phyloP scores from a whole-genome alignment of 78 protist species.

The Tieghemostelium lacteum region DNA sequence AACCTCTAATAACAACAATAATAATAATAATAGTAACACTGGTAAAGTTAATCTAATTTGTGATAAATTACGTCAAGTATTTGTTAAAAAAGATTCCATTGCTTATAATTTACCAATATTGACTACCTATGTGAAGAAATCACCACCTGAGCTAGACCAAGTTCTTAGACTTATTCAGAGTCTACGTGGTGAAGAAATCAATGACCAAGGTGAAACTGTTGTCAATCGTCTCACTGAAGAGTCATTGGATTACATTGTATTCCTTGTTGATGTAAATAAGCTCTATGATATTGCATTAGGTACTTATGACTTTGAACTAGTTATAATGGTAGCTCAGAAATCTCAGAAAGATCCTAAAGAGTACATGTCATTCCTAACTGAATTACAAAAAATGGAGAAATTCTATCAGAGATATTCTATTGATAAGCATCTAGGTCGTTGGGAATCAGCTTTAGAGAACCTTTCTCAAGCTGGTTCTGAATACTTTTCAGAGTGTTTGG shows the following conservation, averaged over 20 bases:
- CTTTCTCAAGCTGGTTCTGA: conserved; percentile 70
- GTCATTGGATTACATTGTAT: conserved; percentile 74
- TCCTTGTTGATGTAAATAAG: conserved; percentile 86
- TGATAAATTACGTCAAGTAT: conserved; percentile 28
- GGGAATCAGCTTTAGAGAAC: conserved; percentile 69
- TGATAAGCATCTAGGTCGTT: conserved; percentile 78
- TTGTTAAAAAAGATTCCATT: conserved; percentile 14
- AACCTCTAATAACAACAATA: background rate
- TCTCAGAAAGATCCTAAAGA: conserved; percentile 92
- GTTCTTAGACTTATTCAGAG: conserved; percentile 55
- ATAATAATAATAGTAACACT: background rate
- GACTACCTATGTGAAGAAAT: conserved; percentile 77
- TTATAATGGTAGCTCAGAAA: conserved; percentile 87
- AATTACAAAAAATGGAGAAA: conserved; percentile 58
- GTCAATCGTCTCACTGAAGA: conserved; percentile 77
- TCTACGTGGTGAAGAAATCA: conserved; percentile 63
- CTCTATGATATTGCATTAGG: conserved; percentile 89
- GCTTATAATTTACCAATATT: conserved; percentile 45
- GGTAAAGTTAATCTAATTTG: conserved; percentile 75
- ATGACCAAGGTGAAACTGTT: conserved; percentile 37
- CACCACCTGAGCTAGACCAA: conserved; percentile 79
- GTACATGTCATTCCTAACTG: conserved; percentile 83
- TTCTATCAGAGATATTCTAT: conserved; percentile 69
- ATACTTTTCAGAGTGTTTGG: conserved; percentile 49
- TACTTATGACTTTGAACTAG: conserved; percentile 90